These are phyloP conservation scores for Xerocomellus chrysenteron DNA, from an alignment of 768 basidiomycete genomes.

Conservation along the genomic window DNA sequence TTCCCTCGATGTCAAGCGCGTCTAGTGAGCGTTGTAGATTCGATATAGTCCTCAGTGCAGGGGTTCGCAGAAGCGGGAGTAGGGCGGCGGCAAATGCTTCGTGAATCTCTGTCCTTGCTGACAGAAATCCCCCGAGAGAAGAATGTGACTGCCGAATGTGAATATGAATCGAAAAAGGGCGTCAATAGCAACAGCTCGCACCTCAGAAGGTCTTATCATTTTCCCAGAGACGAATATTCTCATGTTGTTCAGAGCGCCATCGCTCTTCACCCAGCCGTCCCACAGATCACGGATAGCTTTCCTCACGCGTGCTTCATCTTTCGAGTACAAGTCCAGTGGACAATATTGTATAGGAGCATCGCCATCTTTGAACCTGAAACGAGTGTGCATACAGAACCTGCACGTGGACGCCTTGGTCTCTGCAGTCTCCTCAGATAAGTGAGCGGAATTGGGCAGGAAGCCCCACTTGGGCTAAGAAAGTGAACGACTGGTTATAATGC, in stretches of 20 bases:
- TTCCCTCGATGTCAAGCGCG: conserved; percentile 80
- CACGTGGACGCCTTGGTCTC: conserved; percentile 69
- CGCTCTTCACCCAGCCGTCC: conserved; percentile 64
- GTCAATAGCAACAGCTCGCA: conserved; percentile 32
- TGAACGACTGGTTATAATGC: background rate
- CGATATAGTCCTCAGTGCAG: conserved; percentile 53
- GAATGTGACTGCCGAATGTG: conserved; percentile 4
- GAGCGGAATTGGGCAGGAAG: conserved; percentile 67
- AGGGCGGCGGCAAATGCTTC: conserved; percentile 53
- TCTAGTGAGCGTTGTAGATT: conserved; percentile 76
- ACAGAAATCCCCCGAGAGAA: conserved; percentile 16
- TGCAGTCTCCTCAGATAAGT: conserved; percentile 60
- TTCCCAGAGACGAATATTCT: conserved; percentile 73
- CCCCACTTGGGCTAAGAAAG: conserved; percentile 90
- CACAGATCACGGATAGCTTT: conserved; percentile 70
- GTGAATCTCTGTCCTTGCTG: conserved; percentile 35
- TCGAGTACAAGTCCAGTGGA: conserved; percentile 88
- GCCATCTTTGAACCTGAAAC: conserved; percentile 42
- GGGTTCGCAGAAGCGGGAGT: conserved; percentile 44
- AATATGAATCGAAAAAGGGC: conserved; percentile 2
- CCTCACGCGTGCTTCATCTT: conserved; percentile 55
- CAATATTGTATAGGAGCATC: conserved; percentile 57
- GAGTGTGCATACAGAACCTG: conserved; percentile 88
- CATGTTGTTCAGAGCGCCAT: conserved; percentile 77
- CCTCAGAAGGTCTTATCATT: conserved; percentile 56